phyloP scores from a whole-genome alignment of 2,329 filamentous ascomycete species.

The Penicillium rolfsii region DNA sequence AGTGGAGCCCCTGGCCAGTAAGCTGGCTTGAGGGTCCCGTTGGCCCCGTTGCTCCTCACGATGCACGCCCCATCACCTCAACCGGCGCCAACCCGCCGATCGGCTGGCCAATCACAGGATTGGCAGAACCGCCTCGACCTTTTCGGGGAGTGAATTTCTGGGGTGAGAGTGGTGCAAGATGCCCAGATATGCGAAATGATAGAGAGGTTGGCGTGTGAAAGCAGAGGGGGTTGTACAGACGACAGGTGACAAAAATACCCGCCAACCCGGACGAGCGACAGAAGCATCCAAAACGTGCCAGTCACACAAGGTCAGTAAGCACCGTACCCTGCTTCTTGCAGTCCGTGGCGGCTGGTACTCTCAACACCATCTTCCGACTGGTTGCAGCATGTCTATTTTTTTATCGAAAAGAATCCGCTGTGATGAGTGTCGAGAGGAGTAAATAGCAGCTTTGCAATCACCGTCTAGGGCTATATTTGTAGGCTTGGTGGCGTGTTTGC shows the following conservation, averaged over 20 bases:
- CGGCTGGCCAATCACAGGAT: slow-evolving; percentile 36
- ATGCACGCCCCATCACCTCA: slow-evolving; percentile 29
- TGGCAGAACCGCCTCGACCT: slow-evolving; percentile 33
- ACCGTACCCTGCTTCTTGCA: not conserved
- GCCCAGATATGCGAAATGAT: slow-evolving; percentile 8
- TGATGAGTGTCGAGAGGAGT: not conserved
- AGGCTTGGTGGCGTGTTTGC: not conserved
- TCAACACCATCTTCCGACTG: not conserved
- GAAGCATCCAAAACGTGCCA: not conserved
- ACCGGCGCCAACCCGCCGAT: slow-evolving; percentile 38
- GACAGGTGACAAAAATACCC: slow-evolving; percentile 8
- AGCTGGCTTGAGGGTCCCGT: slow-evolving; percentile 17
- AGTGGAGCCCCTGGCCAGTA: slow-evolving; percentile 33
- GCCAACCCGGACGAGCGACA: slow-evolving; percentile 2
- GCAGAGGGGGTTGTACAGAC: not conserved
- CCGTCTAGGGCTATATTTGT: not conserved
- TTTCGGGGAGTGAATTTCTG: not conserved
- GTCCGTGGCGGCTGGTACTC: not conserved
- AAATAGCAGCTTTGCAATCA: not conserved
- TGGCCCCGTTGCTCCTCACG: slow-evolving; percentile 15
- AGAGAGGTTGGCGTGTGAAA: slow-evolving; percentile 4
- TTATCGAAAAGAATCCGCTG: not conserved
- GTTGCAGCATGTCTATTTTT: not conserved
- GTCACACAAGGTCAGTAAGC: slow-evolving; percentile 12
- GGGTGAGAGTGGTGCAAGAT: not conserved